phyloP scores from a whole-genome alignment of 1,284 basidiomycete genomes.

The Leccinum glutinopallens region DNA sequence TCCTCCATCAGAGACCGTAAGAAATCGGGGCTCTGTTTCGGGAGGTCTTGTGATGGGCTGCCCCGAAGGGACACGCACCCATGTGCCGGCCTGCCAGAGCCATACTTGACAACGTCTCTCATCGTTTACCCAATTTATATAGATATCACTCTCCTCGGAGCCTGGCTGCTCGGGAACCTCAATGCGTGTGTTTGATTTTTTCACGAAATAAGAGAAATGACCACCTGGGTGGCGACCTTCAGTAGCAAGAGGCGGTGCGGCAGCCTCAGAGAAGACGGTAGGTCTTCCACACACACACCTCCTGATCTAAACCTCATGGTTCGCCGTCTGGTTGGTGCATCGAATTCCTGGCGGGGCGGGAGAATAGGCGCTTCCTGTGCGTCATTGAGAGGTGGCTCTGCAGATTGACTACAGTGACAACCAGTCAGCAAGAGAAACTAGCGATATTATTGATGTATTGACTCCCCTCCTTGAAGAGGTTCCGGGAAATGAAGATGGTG shows the following conservation, averaged over 20 bases:
- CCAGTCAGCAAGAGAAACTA: no score
- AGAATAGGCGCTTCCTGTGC: background rate
- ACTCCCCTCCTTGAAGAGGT: no score
- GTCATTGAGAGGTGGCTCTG: no score
- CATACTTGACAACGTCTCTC: background rate
- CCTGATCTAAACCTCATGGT: background rate
- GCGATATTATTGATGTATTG: no score
- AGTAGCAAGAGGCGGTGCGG: no score
- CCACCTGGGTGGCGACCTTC: background rate
- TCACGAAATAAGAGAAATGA: background rate
- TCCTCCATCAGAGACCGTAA: background rate
- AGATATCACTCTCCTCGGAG: background rate
- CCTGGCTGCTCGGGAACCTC: background rate
- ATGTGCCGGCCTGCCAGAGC: background rate
- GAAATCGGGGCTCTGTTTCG: background rate
- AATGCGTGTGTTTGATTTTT: background rate
- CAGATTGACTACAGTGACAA: no score
- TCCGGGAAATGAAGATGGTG: no score
- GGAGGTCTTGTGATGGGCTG: background rate
- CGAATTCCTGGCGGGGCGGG: background rate
- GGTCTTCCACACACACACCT: background rate
- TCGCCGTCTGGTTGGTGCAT: background rate
- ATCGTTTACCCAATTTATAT: background rate
- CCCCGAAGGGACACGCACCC: background rate
- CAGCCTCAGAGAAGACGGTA: no score